phyloP scores from a whole-genome alignment of 345 rosid species.

The Lepidium sativum region DNA sequence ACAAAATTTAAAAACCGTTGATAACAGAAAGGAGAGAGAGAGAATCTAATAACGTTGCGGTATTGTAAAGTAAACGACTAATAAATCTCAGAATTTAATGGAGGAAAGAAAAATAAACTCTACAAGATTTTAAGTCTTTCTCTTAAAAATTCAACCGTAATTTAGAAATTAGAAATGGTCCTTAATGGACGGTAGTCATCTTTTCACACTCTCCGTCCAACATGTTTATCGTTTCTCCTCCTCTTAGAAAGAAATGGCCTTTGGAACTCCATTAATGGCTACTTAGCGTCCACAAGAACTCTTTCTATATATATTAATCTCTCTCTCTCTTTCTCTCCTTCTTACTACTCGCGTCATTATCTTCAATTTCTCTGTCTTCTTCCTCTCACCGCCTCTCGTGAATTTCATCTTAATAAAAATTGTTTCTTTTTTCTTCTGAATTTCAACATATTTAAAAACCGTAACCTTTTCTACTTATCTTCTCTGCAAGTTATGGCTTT shows the following conservation, averaged over 20 bases:
- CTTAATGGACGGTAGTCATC: slow-evolving; percentile 28
- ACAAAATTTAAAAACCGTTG: too few relatives aligned
- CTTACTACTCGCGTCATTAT: slow-evolving; percentile 18
- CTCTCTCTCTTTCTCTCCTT: too few relatives aligned
- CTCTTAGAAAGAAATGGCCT: too few relatives aligned
- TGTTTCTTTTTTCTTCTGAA: background rate
- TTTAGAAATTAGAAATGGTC: slow-evolving; percentile 3
- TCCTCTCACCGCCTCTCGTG: slow-evolving; percentile 26
- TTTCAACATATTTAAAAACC: background rate
- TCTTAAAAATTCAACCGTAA: background rate
- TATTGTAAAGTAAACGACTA: background rate
- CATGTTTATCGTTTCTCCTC: background rate
- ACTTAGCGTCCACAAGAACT: background rate
- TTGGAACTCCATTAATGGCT: too few relatives aligned
- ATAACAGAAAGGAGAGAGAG: too few relatives aligned
- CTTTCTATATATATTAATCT: background rate
- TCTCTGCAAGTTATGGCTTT: slow-evolving; percentile 21
- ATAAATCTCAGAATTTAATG: background rate
- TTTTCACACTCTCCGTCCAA: slow-evolving; percentile 25
- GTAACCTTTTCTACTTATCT: background rate
- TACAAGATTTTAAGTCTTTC: background rate
- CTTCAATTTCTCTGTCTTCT: slow-evolving; percentile 16
- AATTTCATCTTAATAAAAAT: background rate
- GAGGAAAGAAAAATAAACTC: slow-evolving; percentile 11
- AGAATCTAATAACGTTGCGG: slow-evolving; percentile 9